A percentile compares a stretch with the other conserved stretches of the same genome.
These are phyloP conservation scores for Hypoxylon sp. DNA, from an alignment of 2,329 filamentous ascomycete species.

Conservation along the genomic window DNA sequence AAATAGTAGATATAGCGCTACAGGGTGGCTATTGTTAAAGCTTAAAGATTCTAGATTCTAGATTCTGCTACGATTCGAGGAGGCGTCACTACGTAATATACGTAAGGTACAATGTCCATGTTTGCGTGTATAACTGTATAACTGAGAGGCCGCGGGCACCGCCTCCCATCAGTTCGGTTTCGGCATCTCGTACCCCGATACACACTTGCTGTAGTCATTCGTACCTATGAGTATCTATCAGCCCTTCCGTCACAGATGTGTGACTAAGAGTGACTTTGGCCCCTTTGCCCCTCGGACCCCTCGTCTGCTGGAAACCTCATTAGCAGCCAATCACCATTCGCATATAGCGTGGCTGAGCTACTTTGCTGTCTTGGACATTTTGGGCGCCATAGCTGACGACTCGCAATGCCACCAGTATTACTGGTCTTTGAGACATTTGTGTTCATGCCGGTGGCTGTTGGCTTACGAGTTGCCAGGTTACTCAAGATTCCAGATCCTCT, in stretches of 20 bases:
- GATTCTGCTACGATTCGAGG: slow-evolving; percentile 18
- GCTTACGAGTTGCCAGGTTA: background rate
- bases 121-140: slow-evolving; percentile 10
- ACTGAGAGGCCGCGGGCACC: slow-evolving; percentile 11
- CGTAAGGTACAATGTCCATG: slow-evolving; percentile 10
- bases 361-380: slow-evolving; percentile 13
- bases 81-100: slow-evolving; percentile 3
- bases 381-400: slow-evolving; percentile 11
- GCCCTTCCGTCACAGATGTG: slow-evolving; percentile 1
- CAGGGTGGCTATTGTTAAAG: slow-evolving; percentile 2
- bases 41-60: background rate
- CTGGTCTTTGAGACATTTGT: background rate
- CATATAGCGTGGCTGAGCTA: slow-evolving; percentile 30
- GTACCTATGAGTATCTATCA: slow-evolving; percentile 18
- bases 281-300: slow-evolving; percentile 18
- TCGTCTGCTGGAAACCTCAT: slow-evolving; percentile 13
- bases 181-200: slow-evolving; percentile 31
- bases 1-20: slow-evolving; percentile 3
- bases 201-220: background rate
- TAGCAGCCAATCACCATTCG: slow-evolving; percentile 8
- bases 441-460: background rate
- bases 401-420: slow-evolving; percentile 3
- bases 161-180: slow-evolving; percentile 26
- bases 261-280: slow-evolving; percentile 21
- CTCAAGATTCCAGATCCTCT: background rate